Evolutionary conservation across 495 filamentous ascomycete species (phyloP).

Genomic region (Xylaria acuta): DNA sequence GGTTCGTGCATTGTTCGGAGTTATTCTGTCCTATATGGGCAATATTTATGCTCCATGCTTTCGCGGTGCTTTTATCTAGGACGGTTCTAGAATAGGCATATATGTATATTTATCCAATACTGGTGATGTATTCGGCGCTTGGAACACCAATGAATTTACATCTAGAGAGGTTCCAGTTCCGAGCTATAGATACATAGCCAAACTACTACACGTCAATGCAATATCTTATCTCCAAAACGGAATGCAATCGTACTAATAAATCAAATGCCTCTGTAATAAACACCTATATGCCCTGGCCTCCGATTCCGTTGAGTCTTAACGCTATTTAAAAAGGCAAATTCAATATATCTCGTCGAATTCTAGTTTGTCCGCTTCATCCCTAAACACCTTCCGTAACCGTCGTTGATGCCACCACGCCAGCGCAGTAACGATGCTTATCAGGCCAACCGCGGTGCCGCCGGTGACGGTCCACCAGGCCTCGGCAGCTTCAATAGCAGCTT

Average conservation of each 20-base stretch:
- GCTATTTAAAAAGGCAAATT: background rate
- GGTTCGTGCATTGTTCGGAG: conserved; percentile 24
- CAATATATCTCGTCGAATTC: conserved; percentile 23
- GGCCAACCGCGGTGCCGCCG: conserved; percentile 36
- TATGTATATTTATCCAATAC: background rate
- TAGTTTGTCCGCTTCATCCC: conserved; percentile 38
- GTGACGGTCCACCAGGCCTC: conserved; percentile 40
- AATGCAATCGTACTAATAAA: background rate
- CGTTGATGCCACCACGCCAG: conserved; percentile 48
- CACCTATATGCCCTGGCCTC: background rate
- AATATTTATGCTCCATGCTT: background rate
- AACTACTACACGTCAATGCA: background rate
- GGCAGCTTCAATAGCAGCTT: conserved; percentile 32
- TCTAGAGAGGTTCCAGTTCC: background rate
- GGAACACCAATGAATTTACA: background rate
- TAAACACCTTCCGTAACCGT: conserved; percentile 41
- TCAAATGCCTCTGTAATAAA: background rate
- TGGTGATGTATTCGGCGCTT: background rate
- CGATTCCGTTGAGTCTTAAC: background rate
- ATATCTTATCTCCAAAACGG: background rate
- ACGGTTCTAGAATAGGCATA: background rate
- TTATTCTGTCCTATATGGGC: background rate
- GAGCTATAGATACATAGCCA: background rate
- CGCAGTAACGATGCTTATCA: conserved; percentile 40
- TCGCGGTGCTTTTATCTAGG: background rate